Evolutionary conservation across 305 asterid species (phyloP).

Genomic region (Fraxinus nigra): DNA sequence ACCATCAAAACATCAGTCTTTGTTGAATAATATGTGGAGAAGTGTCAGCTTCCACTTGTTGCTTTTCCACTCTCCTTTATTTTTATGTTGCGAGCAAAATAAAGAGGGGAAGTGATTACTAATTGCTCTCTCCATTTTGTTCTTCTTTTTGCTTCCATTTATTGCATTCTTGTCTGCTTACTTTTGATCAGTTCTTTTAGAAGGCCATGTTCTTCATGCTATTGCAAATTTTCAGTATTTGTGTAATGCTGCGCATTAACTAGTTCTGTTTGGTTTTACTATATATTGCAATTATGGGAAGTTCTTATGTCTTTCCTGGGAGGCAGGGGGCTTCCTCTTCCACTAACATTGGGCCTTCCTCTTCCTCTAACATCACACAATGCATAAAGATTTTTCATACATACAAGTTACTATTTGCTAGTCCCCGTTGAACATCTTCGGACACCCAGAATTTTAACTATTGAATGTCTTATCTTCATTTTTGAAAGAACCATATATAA

Average conservation of each 20-base stretch:
- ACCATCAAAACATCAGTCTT: not conserved
- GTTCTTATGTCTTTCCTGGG: not conserved
- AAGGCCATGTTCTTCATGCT: not conserved
- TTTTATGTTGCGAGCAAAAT: not conserved
- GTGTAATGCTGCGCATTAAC: not conserved
- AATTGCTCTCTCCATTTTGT: not conserved
- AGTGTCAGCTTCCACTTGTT: not conserved
- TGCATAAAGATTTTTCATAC: not conserved
- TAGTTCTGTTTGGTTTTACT: not conserved
- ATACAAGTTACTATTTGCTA: not conserved
- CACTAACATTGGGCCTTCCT: not conserved
- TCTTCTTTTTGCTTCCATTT: not conserved
- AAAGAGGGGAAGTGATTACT: not conserved
- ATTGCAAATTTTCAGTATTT: not conserved
- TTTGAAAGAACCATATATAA: not conserved
- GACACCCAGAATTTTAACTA: not conserved
- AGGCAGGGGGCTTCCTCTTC: not conserved
- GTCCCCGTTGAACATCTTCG: not conserved
- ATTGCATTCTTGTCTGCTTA: not conserved
- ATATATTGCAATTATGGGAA: not conserved
- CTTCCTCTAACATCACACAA: not conserved
- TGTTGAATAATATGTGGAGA: not conserved
- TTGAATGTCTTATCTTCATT: not conserved
- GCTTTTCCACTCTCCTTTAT: not conserved
- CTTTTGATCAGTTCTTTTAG: not conserved